Percentiles rank a stretch among this genome's conserved stretches.
Evolutionary conservation across 1,284 basidiomycete species (phyloP).

Genomic region (Trichosporon sp.): DNA sequence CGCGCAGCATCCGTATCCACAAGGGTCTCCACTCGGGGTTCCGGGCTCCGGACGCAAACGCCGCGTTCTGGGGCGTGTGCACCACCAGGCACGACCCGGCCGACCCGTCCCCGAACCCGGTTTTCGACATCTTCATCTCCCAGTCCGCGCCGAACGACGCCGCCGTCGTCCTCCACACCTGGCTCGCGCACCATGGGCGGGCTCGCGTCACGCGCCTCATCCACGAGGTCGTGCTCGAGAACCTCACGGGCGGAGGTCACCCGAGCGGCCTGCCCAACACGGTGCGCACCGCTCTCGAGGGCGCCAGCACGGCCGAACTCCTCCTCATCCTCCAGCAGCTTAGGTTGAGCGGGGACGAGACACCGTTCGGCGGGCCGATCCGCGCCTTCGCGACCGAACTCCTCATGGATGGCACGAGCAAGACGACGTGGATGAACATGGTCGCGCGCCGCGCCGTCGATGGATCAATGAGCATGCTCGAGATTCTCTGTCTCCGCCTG

Average conservation of each 20-base stretch:
- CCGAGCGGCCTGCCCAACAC: slow-evolving; percentile 18
- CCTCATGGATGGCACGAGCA: slow-evolving; percentile 21
- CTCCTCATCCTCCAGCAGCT: slow-evolving; percentile 21
- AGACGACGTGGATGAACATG: slow-evolving; percentile 18
- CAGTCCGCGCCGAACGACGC: slow-evolving; percentile 23
- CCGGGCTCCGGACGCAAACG: slow-evolving; percentile 19
- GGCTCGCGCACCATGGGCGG: slow-evolving; percentile 22
- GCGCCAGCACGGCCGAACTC: slow-evolving; percentile 3
- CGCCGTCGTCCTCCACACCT: slow-evolving; percentile 27
- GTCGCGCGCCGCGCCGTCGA: slow-evolving; percentile 23
- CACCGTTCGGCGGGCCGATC: slow-evolving; percentile 6
- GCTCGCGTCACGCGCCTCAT: slow-evolving; percentile 14
- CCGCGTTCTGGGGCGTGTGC: slow-evolving; percentile 27
- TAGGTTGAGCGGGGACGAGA: background rate
- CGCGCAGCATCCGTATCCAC: slow-evolving; percentile 21
- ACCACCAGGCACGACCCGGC: background rate
- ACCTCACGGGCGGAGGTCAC: slow-evolving; percentile 9
- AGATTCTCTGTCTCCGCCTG: slow-evolving; percentile 18
- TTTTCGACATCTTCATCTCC: slow-evolving; percentile 26
- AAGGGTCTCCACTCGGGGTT: slow-evolving; percentile 29
- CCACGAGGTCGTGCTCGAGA: slow-evolving; percentile 25
- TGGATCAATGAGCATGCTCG: slow-evolving; percentile 17
- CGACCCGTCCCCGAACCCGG: background rate
- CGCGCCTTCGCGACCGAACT: background rate
- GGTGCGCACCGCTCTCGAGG: slow-evolving; percentile 23